Conservation (phyloP, 176 grass and related monocot genomes). For the Calamus simplicifolius region DNA sequence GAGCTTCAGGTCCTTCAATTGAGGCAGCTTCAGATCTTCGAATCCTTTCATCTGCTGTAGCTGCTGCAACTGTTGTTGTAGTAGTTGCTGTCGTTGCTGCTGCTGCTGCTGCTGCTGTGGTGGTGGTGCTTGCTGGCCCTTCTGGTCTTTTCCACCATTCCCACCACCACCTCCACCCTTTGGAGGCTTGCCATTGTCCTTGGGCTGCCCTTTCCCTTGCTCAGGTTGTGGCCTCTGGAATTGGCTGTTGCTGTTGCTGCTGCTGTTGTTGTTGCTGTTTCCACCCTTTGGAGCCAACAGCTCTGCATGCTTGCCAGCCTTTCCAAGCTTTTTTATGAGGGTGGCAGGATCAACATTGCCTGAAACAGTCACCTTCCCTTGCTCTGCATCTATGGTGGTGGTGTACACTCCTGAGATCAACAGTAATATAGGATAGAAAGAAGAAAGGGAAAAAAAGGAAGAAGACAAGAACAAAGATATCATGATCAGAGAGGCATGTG, state of each 20-base stretch:
- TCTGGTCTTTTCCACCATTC: too few species aligned
- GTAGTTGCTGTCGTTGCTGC: too few species aligned
- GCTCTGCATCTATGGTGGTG: constrained; percentile 48
- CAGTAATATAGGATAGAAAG: background rate
- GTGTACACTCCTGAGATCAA: constrained; percentile 66
- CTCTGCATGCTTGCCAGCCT: constrained; percentile 72
- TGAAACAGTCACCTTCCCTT: constrained; percentile 74
- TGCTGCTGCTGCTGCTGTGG: too few species aligned
- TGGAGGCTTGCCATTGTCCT: background rate
- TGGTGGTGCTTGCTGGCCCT: too few species aligned
- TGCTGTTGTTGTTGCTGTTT: background rate
- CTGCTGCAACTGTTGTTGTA: too few species aligned
- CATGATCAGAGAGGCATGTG: constrained; percentile 2
- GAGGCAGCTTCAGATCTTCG: too few species aligned
- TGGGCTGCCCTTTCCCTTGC: constrained; percentile 14
- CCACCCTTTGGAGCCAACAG: constrained; percentile 54
- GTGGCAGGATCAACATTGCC: constrained; percentile 70
- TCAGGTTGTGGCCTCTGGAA: constrained; percentile 47
- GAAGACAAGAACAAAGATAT: background rate
- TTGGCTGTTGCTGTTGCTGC: constrained; percentile 25
- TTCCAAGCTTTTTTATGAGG: constrained; percentile 84
- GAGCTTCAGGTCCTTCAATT: too few species aligned
- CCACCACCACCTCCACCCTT: constrained; percentile 28
- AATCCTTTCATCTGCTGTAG: too few species aligned
- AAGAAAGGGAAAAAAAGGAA: constrained; percentile 3